Evolutionary conservation across 2,329 filamentous ascomycete species (phyloP), one percentile per base, ranked within the genome.

Genomic region (Talaromyces verruculosus): DNA sequence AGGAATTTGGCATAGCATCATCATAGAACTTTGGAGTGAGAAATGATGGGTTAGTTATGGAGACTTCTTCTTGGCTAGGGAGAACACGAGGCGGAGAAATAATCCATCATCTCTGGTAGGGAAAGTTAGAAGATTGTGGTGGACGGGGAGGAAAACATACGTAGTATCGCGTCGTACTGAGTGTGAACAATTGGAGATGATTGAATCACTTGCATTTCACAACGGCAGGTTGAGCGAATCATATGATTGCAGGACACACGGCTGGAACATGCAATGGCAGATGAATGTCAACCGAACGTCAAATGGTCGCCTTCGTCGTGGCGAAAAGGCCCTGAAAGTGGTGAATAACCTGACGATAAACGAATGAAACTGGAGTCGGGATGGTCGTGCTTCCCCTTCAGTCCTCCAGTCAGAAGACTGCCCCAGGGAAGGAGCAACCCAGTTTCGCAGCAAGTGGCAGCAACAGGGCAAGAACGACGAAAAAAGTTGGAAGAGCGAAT

Each of bases 401-500:
- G 25, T 25, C n/a, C 30, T 35, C 51, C 51, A 55, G 51, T 55
- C 51, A 35, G 30, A 37, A 30, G 49, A 19, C 47, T 53, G 28
- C 13, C 41, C 2, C 15, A 41, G 41, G 41, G 41, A 28, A 28
- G 13, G 47, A 51, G 13, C 19, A 25, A 25, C 25, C 25, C 25
- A 25, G 25, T 2, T 25, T 25, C 25, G 25, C 25, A 25, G 2
- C 25, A 25, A 25, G 25, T 30, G 17, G 15, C 47, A 45, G 17
- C 25, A 22, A 25, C 30, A 35, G 10, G 22, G 61, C 33, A 63
- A 43, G 47, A 51, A 37, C 22, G 13, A 30, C 25, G 7, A 33
- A 37, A 43, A 63, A 63, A 63, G 61, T 63, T 63, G 61, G 61
- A 55, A 57, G 61, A 58, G 49, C 61, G 35, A 63, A 63, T 63